Evolutionary conservation across 495 filamentous ascomycete species (phyloP), one percentile per base, ranked within the genome.

Genomic region (Aspergillus leporis): DNA sequence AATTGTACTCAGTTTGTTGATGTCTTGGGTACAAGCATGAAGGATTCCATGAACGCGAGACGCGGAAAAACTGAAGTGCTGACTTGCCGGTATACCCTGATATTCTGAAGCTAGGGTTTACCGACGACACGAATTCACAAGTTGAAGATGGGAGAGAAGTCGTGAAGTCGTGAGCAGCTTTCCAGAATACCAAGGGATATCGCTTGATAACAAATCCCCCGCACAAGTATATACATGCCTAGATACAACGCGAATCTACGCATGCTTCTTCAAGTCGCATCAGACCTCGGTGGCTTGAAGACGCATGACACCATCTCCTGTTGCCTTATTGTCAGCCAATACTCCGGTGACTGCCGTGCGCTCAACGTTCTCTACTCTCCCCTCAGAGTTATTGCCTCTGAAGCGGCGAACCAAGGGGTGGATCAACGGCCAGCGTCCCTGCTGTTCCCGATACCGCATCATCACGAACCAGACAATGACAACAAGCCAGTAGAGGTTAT

Each of bases 401-500:
- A 45, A 45, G 16, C 16, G 18, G 41, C 41, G 41, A 45, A 45
- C 18, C 16, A 45, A 45, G 41, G 41, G 18, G 41, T 45, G 5
- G 18, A 21, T 18, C 41, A 45, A 19, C 14, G n/a, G 18, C 41
- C 34, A 87, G 61, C 82, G 84, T 10, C 87, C 89, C 25, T 80
- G 84, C 53, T 79, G 80, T 68, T 93, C 90, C 22, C 80, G 80
- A 69, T 84, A 91, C 55, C 85, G 72, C 83, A 92, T 83, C 10
- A 74, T 52, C 0, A 83, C 53, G 62, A 92, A 88, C 1, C 73
- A 77, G 23, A 78, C 47, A 48, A 90, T 89, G 43, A 92, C 79
- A 13, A 72, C 72, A 23, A 92, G 83, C 76, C 80, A 97, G 77
- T 96, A 97, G 5, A 95, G 25, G 65, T 97, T 95, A 75, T 97